Percentiles rank a stretch among this genome's conserved stretches.
These are phyloP conservation scores for Ustilago vetiveriae DNA, from an alignment of 1,284 basidiomycete genomes.

Conservation along the genomic window DNA sequence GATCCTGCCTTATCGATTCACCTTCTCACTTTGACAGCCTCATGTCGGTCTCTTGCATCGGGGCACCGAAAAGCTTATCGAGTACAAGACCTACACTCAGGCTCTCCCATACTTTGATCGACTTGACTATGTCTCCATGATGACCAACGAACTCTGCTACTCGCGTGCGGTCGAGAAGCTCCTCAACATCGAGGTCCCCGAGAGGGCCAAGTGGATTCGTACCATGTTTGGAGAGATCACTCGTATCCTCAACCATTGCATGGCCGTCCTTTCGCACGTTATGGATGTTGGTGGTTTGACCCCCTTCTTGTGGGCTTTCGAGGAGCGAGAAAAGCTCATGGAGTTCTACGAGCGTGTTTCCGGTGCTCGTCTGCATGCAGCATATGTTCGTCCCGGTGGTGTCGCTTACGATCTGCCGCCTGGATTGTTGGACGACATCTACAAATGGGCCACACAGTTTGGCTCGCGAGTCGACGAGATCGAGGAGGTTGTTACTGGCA, in stretches of 20 bases:
- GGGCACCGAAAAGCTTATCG: constrained; percentile 97
- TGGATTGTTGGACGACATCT: constrained; percentile 94
- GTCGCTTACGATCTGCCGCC: constrained; percentile 98
- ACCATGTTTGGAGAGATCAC: constrained; percentile 98
- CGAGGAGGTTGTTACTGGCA: constrained; percentile 96
- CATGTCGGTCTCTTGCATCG: constrained; percentile 96
- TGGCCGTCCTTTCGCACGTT: constrained; percentile 91
- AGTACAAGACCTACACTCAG: constrained; percentile 98
- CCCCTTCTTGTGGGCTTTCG: constrained; percentile 99
- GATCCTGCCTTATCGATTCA: background rate
- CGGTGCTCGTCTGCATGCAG: constrained; percentile 93
- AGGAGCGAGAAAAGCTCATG: constrained; percentile 99
- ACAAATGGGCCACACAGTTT: constrained; percentile 97
- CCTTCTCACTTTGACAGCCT: constrained; percentile 68
- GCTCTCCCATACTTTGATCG: constrained; percentile 99
- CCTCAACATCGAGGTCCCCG: constrained; percentile 98
- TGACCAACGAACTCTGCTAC: constrained; percentile 78
- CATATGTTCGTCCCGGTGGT: constrained; percentile 97
- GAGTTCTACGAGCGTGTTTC: constrained; percentile 99
- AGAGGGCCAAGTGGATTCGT: constrained; percentile 97
- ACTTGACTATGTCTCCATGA: constrained; percentile 97
- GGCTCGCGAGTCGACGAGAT: constrained; percentile 90
- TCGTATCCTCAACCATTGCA: constrained; percentile 93
- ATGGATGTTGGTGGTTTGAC: constrained; percentile 88
- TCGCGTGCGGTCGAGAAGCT: constrained; percentile 97